Conservation (phyloP, 2,329 filamentous ascomycete genomes). For the Kalmusia sp. region DNA sequence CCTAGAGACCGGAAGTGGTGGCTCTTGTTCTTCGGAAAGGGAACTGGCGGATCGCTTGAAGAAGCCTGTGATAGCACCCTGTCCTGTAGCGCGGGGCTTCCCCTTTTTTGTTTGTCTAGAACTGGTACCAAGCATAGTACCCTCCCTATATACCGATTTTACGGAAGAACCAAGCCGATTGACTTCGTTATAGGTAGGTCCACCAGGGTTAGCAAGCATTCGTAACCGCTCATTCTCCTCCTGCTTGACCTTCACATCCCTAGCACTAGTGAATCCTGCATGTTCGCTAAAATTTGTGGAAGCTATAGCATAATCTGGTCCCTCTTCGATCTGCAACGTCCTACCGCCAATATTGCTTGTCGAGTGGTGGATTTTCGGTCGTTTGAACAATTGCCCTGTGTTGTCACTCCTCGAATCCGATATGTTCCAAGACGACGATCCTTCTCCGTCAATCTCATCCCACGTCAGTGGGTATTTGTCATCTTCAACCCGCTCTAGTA, state of each 20-base stretch:
- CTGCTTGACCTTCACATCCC: constrained; percentile 46
- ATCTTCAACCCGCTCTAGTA: constrained; percentile 42
- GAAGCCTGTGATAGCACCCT: constrained; percentile 62
- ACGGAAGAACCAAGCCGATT: constrained; percentile 16
- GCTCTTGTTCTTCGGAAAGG: not conserved
- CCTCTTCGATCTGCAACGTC: constrained; percentile 40
- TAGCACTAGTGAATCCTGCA: constrained; percentile 49
- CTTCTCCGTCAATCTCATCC: constrained; percentile 42
- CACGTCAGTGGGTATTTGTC: constrained; percentile 43
- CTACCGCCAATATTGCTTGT: constrained; percentile 14
- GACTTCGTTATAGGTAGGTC: constrained; percentile 32
- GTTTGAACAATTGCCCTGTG: constrained; percentile 26
- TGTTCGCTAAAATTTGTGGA: constrained; percentile 29
- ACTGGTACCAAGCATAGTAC: not conserved
- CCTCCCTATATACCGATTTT: constrained; percentile 22
- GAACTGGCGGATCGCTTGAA: constrained; percentile 48
- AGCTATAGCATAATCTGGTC: constrained; percentile 34
- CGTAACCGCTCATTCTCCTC: constrained; percentile 43
- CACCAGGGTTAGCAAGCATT: constrained; percentile 25
- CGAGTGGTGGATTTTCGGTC: constrained; percentile 32
- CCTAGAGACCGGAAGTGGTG: constrained; percentile 4
- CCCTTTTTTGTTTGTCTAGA: constrained; percentile 20
- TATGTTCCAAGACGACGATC: constrained; percentile 24
- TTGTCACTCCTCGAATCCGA: constrained; percentile 10
- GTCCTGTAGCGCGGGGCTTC: constrained; percentile 53